phyloP scores from a whole-genome alignment of 371 early-diverging fungal species.

The Entomophthora muscae region DNA sequence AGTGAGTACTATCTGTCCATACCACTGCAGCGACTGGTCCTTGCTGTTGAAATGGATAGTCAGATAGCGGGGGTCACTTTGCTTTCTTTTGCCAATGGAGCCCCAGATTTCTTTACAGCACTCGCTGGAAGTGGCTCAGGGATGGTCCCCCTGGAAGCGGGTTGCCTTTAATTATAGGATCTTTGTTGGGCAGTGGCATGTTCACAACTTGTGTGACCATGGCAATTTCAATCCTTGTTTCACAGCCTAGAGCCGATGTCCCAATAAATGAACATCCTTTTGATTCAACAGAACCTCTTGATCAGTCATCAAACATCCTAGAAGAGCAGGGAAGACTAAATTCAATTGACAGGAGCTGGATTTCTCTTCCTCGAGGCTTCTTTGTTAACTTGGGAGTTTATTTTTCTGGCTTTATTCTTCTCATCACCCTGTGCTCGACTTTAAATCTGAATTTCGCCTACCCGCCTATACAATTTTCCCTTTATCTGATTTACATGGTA shows the following conservation, averaged over 20 bases:
- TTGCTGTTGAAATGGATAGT: not conserved
- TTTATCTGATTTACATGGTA: not conserved
- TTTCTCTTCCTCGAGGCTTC: not conserved
- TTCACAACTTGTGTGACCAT: conserved; percentile 9
- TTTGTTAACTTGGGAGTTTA: not conserved
- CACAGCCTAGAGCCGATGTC: not conserved
- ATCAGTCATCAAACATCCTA: too few relatives aligned
- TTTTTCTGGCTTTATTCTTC: not conserved
- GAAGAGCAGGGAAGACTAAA: too few relatives aligned
- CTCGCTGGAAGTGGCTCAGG: conserved; percentile 8
- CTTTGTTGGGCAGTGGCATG: conserved; percentile 10
- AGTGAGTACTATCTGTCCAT: not conserved
- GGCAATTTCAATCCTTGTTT: conserved; percentile 4
- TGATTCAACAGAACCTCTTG: too few relatives aligned
- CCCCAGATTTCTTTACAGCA: conserved; percentile 14
- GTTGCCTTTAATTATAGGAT: conserved; percentile 9
- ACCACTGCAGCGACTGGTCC: not conserved
- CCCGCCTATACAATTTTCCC: not conserved
- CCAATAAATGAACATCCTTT: not conserved
- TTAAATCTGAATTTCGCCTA: not conserved
- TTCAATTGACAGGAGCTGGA: not conserved
- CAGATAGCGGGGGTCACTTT: conserved; percentile 13
- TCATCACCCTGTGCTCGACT: not conserved
- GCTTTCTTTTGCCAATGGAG: conserved; percentile 13
- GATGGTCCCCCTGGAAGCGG: not conserved